A percentile compares a stretch with the other conserved stretches of the same genome.
Evolutionary conservation across 1,284 basidiomycete species (phyloP).

Genomic region (Leccinum olivaceoglutinosum): DNA sequence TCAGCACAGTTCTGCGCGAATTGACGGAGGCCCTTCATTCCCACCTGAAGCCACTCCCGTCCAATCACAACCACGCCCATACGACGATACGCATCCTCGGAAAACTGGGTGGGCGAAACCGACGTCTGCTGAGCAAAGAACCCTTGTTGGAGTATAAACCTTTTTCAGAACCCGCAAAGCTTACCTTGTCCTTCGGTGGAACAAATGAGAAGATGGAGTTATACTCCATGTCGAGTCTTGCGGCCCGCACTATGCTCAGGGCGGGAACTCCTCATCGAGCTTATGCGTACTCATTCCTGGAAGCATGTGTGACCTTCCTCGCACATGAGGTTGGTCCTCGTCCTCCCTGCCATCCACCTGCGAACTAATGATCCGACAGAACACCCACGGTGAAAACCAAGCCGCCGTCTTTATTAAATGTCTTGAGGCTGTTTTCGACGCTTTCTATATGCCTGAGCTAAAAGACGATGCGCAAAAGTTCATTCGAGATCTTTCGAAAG

Average conservation of each 20-base stretch:
- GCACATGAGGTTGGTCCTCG: constrained; percentile 61
- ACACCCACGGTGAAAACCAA: constrained; percentile 65
- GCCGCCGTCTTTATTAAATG: constrained; percentile 70
- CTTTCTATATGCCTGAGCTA: constrained; percentile 68
- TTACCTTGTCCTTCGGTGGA: constrained; percentile 74
- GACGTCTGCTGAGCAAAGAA: constrained; percentile 82
- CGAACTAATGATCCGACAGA: constrained; percentile 39
- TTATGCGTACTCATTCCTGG: constrained; percentile 78
- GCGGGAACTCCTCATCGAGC: constrained; percentile 46
- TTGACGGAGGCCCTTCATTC: constrained; percentile 93
- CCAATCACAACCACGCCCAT: constrained; percentile 89
- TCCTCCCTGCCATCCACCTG: neutral
- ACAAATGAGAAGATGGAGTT: constrained; percentile 68
- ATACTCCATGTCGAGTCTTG: constrained; percentile 67
- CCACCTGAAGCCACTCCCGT: constrained; percentile 87
- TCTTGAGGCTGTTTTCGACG: constrained; percentile 79
- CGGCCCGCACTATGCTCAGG: constrained; percentile 62
- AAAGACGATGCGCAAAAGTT: constrained; percentile 65
- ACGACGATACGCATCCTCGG: constrained; percentile 96
- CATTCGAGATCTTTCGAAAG: constrained; percentile 61
- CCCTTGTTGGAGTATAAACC: constrained; percentile 71
- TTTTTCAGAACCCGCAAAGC: constrained; percentile 63
- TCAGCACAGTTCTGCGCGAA: constrained; percentile 89
- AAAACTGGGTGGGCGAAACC: constrained; percentile 94
- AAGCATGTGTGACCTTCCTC: constrained; percentile 68